Percentiles rank a stretch among this genome's conserved stretches.
Evolutionary conservation across 2,329 filamentous ascomycete genomes (phyloP).

Genomic region (Sarocladium brachiariae): DNA sequence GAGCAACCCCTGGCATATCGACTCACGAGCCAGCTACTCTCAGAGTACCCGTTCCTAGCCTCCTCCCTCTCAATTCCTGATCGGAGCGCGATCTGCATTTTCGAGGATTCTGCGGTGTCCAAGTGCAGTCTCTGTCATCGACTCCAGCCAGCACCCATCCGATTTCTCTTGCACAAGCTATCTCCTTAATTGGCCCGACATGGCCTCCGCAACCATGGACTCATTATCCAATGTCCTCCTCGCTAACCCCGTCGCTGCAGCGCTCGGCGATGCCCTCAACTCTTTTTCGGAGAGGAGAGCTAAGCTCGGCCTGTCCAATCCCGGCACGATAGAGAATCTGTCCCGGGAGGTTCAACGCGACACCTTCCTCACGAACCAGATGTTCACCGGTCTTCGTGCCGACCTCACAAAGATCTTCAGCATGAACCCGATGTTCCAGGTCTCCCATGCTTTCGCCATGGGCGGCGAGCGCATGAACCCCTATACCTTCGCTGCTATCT

Average conservation of each 20-base stretch:
- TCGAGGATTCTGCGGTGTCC: neutral
- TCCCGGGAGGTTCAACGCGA: conserved; percentile 91
- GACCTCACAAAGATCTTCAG: conserved; percentile 96
- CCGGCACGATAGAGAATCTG: conserved; percentile 85
- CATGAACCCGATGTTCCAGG: conserved; percentile 88
- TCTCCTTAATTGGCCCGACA: conserved; percentile 19
- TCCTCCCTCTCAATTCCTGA: neutral
- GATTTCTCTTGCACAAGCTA: neutral
- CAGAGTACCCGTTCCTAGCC: neutral
- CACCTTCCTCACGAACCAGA: conserved; percentile 92
- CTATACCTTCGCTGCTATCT: conserved; percentile 91
- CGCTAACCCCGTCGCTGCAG: conserved; percentile 64
- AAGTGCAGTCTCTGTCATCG: conserved; percentile 9
- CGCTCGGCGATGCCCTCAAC: conserved; percentile 69
- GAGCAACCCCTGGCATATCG: conserved; percentile 5
- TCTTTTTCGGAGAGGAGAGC: conserved; percentile 81
- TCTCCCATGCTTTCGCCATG: conserved; percentile 94
- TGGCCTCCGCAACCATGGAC: conserved; percentile 46
- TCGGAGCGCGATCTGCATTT: neutral
- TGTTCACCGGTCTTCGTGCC: conserved; percentile 92
- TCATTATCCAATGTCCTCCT: conserved; percentile 56
- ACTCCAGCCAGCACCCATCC: neutral
- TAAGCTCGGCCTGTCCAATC: conserved; percentile 83
- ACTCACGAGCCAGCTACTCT: conserved; percentile 4
- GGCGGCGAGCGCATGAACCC: conserved; percentile 79